Evolutionary conservation across 495 filamentous ascomycete genomes (phyloP).

Genomic region (Acidiella bohemica): DNA sequence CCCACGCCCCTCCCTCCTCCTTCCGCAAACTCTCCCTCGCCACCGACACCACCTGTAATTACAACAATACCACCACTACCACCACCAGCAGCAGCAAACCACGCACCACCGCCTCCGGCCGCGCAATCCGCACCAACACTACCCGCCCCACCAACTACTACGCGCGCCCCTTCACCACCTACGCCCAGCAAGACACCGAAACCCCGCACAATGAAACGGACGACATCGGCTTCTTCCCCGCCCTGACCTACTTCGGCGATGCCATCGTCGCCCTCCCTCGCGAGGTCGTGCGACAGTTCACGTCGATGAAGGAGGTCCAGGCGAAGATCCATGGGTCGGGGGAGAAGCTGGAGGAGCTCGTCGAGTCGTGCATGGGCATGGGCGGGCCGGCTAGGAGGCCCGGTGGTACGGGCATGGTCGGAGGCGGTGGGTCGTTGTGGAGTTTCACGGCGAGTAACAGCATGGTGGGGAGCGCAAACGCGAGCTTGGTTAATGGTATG

Average conservation of each 20-base stretch:
- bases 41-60: too few species aligned
- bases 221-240: conserved; percentile 63
- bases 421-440: conserved; percentile 5
- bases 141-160: conserved; percentile 45
- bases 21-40: background rate
- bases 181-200: conserved; percentile 21
- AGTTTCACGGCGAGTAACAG: conserved; percentile 21
- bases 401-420: background rate
- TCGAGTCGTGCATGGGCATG: conserved; percentile 48
- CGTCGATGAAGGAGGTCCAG: conserved; percentile 90
- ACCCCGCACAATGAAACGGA: conserved; percentile 26
- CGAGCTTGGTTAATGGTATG: conserved; percentile 20
- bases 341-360: conserved; percentile 53
- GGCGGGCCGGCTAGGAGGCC: conserved; percentile 5
- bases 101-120: conserved; percentile 17
- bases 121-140: conserved; percentile 40
- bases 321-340: conserved; percentile 76
- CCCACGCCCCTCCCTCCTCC: too few species aligned
- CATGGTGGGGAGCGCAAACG: conserved; percentile 20
- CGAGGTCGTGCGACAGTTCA: conserved; percentile 89
- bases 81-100: conserved; percentile 2
- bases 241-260: conserved; percentile 87
- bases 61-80: background rate
- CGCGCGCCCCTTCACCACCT: conserved; percentile 34
- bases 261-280: conserved; percentile 83